Percentiles rank a stretch among this genome's conserved stretches.
These are phyloP conservation scores for Volutella citrinella DNA, from an alignment of 2,329 filamentous ascomycete species.

Conservation along the genomic window DNA sequence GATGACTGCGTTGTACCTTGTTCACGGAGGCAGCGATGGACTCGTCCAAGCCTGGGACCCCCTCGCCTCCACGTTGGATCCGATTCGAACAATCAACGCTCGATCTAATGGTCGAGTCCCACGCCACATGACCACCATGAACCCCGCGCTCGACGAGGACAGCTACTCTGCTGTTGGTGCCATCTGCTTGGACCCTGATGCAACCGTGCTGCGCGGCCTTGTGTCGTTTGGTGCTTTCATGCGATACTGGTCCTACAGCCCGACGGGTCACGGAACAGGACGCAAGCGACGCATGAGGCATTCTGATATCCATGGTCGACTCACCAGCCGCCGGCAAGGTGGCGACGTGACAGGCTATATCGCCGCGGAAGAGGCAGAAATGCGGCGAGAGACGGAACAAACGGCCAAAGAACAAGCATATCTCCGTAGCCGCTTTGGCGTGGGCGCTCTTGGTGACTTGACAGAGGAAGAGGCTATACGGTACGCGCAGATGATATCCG, in stretches of 20 bases:
- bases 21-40: conserved; percentile 92
- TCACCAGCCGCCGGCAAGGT: conserved; percentile 52
- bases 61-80: conserved; percentile 73
- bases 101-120: conserved; percentile 79
- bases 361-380: conserved; percentile 76
- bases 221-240: conserved; percentile 84
- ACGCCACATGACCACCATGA: conserved; percentile 59
- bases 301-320: conserved; percentile 54
- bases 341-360: conserved; percentile 79
- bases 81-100: conserved; percentile 83
- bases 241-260: conserved; percentile 92
- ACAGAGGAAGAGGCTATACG: conserved; percentile 63
- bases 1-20: conserved; percentile 79
- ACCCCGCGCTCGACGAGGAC: conserved; percentile 61
- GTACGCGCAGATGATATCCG: conserved; percentile 65
- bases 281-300: conserved; percentile 78
- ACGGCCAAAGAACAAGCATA: conserved; percentile 65
- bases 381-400: conserved; percentile 69
- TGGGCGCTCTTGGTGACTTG: conserved; percentile 64
- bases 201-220: conserved; percentile 79
- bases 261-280: conserved; percentile 70
- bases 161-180: conserved; percentile 81
- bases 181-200: conserved; percentile 82
- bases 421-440: conserved; percentile 77
- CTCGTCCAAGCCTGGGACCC: conserved; percentile 96